phyloP scores from a whole-genome alignment of 1,139 yeast species.

The Hanseniaspora sp. region DNA sequence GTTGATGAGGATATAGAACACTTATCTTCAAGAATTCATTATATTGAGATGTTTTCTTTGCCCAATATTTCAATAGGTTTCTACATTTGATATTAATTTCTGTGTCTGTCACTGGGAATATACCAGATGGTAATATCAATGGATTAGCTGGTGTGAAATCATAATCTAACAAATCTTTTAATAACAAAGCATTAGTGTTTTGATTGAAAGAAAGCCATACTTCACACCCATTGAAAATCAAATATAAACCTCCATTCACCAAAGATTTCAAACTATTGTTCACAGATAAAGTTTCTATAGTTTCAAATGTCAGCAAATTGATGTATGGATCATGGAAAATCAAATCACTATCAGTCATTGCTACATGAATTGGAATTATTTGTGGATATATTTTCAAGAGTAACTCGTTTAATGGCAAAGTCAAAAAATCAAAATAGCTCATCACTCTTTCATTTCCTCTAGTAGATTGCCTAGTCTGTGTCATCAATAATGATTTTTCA shows the following conservation, averaged over 20 bases:
- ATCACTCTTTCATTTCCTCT: slow-evolving; percentile 53
- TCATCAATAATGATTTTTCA: slow-evolving; percentile 55
- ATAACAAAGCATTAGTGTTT: slow-evolving; percentile 53
- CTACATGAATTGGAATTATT: slow-evolving; percentile 59
- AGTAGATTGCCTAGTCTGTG: slow-evolving; percentile 36
- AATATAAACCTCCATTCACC: slow-evolving; percentile 57
- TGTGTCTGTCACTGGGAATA: slow-evolving; percentile 59
- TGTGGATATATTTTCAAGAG: slow-evolving; percentile 69
- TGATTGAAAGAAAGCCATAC: slow-evolving; percentile 62
- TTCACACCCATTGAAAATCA: slow-evolving; percentile 58
- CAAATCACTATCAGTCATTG: slow-evolving; percentile 43
- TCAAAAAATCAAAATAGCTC: slow-evolving; percentile 44
- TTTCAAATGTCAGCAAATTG: slow-evolving; percentile 38
- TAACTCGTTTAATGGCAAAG: slow-evolving; percentile 49
- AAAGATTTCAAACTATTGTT: slow-evolving; percentile 23
- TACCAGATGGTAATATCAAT: slow-evolving; percentile 28
- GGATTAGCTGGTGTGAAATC: slow-evolving; percentile 35
- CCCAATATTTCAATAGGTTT: slow-evolving; percentile 39
- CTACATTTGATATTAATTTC: slow-evolving; percentile 60
- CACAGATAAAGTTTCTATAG: slow-evolving; percentile 35
- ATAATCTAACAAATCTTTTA: slow-evolving; percentile 68
- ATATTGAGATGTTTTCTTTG: slow-evolving; percentile 24
- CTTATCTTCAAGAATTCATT: slow-evolving; percentile 24
- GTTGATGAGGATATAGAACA: slow-evolving; percentile 24
- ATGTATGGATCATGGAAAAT: slow-evolving; percentile 36